Evolutionary conservation across 2,329 filamentous ascomycete genomes (phyloP), one percentile per base, ranked within the genome.

Genomic region (Xylogone sp.): DNA sequence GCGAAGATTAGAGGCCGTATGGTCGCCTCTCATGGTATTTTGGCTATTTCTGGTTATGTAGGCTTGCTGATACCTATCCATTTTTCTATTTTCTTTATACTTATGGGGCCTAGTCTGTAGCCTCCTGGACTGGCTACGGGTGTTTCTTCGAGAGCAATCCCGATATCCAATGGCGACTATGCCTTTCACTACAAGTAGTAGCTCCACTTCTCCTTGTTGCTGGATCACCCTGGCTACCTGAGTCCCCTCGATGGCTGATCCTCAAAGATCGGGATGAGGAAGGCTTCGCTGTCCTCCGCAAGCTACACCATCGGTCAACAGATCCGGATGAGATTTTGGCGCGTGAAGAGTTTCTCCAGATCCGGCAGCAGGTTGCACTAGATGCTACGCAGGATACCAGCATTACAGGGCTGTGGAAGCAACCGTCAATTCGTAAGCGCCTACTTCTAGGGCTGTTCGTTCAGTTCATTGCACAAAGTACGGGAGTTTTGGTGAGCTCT

Each of bases 161-260:
- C 47, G 50, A 24, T 21, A 45, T 56, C 16, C 58, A 62, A 50
- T 63, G 62, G 61, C 55, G 62, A 20, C 49, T 59, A 2, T 56
- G 59, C 7, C 48, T 63, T 16, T 56, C 59, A 2, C 52, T 63
- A 6, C 61, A 61, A 34, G 18, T 51, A 50, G 52, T 43, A 52
- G 62, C 62, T 19, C 59, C 62, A 3, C 21, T 59, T 34, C 51
- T 63, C 12, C 55, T 64, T 39, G 48, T 64, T 46, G 43, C 46
- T 6, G 56, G 49, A 13, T 53, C 63, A 6, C 53, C 53, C 2
- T 63, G 62, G 50, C 58, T 62, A 21, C 62, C 63, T 21, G 61
- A 64, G 51, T 63, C 58, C 21, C 63, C 63, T 2, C 49, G 60
- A 8, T 71, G 69, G 69, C 67, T 65, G 45, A 57, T 68, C 43